A percentile compares a stretch with the other conserved stretches of the same genome.
Evolutionary conservation across 2,329 filamentous ascomycete species (phyloP).

Genomic region (Botrytis fragariae): DNA sequence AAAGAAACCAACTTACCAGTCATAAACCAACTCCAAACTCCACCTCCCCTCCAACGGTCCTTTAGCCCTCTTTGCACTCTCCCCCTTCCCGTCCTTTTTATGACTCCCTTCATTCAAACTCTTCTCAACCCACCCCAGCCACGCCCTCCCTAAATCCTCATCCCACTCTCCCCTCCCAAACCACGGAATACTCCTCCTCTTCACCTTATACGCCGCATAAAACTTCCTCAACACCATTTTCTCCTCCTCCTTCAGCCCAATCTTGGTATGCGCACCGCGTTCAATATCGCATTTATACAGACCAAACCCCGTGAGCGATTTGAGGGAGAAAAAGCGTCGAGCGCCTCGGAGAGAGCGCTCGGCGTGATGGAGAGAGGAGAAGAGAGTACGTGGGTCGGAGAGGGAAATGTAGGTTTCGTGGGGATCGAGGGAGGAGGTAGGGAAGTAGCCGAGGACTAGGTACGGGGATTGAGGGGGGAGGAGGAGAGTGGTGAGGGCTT

Average conservation of each 20-base stretch:
- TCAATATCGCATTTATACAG: constrained; percentile 10
- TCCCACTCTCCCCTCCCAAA: not conserved
- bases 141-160: not conserved
- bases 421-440: constrained; percentile 4
- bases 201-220: not conserved
- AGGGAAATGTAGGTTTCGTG: constrained; percentile 6
- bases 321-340: not conserved
- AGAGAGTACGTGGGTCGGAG: not conserved
- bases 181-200: not conserved
- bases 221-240: constrained; percentile 3
- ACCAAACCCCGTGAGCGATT: not conserved
- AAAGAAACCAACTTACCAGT: not conserved
- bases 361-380: not conserved
- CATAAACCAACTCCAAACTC: constrained; percentile 15
- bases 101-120: not conserved
- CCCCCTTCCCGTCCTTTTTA: not conserved
- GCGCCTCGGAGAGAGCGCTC: not conserved
- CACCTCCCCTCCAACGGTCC: constrained; percentile 12
- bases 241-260: not conserved
- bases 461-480: not conserved
- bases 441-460: constrained; percentile 13
- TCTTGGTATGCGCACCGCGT: not conserved
- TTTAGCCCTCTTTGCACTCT: not conserved
- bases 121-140: not conserved
- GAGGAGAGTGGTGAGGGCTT: not conserved